Conservation (phyloP, 208 protist species). For the Vickermania ingenoplastis region DNA sequence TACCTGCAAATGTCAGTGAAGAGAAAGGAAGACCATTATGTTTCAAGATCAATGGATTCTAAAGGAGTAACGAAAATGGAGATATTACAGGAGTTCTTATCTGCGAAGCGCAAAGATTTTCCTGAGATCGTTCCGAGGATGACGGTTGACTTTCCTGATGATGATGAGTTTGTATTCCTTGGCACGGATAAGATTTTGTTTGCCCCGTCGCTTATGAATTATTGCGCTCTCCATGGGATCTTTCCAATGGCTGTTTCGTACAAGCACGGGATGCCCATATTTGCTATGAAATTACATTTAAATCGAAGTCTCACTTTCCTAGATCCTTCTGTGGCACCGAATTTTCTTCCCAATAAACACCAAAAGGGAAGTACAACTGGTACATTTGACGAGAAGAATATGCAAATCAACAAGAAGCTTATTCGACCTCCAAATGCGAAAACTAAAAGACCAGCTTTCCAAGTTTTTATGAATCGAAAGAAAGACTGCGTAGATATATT, state of each 20-base stretch:
- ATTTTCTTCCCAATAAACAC: neutral
- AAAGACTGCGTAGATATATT: neutral
- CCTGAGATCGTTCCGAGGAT: neutral
- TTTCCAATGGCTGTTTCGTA: neutral
- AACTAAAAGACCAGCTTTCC: neutral
- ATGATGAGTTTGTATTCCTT: neutral
- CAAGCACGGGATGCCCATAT: neutral
- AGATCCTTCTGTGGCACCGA: neutral
- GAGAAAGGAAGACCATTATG: no score
- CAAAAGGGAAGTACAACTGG: neutral
- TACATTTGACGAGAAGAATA: neutral
- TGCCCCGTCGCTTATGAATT: neutral
- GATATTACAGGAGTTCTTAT: no score
- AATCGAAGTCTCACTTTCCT: neutral
- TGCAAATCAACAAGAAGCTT: neutral
- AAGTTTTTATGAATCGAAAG: neutral
- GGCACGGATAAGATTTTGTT: neutral
- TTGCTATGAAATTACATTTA: constrained; percentile 1
- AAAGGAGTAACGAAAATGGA: no score
- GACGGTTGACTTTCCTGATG: neutral
- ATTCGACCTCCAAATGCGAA: neutral
- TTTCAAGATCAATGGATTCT: no score
- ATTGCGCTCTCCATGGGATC: neutral
- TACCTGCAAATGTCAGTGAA: no score
- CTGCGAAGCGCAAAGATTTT: no score